phyloP scores from a whole-genome alignment of 129 eudicot genomes.

The Tagetes erecta region DNA sequence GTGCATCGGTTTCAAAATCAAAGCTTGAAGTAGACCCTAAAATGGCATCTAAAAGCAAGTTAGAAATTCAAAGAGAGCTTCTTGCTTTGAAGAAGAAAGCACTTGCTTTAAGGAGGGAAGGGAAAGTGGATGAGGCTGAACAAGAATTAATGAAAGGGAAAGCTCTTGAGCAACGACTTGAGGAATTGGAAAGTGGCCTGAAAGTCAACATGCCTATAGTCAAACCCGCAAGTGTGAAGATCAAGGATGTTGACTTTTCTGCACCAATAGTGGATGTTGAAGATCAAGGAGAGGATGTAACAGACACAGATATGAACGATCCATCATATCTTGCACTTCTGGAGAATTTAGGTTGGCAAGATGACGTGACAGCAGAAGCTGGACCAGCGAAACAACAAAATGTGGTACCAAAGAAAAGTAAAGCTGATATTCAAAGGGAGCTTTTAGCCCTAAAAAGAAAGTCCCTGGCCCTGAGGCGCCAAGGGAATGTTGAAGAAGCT shows the following conservation, averaged over 20 bases:
- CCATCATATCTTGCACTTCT: constrained; percentile 75
- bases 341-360: constrained; percentile 87
- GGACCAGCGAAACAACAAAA: constrained; percentile 23
- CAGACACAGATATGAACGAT: constrained; percentile 85
- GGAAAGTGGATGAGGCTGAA: constrained; percentile 76
- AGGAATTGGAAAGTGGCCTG: constrained; percentile 60
- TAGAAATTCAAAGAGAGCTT: constrained; percentile 75
- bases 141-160: constrained; percentile 79
- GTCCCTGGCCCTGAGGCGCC: constrained; percentile 75
- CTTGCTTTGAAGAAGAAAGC: constrained; percentile 82
- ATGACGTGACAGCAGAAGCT: constrained; percentile 41
- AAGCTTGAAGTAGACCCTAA: constrained; percentile 30
- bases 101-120: constrained; percentile 80
- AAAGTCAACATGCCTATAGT: constrained; percentile 25
- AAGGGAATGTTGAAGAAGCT: constrained; percentile 71
- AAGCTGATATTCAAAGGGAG: constrained; percentile 78
- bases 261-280: constrained; percentile 32
- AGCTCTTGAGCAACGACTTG: constrained; percentile 82
- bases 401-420: constrained; percentile 50
- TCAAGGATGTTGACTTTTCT: constrained; percentile 23
- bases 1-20: neutral
- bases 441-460: constrained; percentile 80
- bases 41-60: constrained; percentile 56
- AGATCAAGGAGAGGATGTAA: constrained; percentile 65
- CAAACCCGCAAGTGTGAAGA: constrained; percentile 29